These are phyloP conservation scores for Simmondsia chinensis DNA, from an alignment of 148 eudicot genomes.

Conservation along the genomic window DNA sequence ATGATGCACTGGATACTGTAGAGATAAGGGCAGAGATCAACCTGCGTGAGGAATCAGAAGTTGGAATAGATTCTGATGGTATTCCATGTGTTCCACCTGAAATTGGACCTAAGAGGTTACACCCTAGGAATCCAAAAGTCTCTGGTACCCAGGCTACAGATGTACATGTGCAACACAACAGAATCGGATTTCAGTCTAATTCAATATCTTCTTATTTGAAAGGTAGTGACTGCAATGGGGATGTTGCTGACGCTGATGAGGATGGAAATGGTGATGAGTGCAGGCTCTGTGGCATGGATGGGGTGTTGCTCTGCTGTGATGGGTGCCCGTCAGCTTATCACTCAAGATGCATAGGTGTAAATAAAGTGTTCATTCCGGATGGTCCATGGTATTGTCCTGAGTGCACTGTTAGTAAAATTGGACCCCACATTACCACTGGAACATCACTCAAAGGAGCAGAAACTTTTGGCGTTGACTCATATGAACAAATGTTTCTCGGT, in stretches of 20 bases:
- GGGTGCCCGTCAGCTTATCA: conserved; percentile 96
- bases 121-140: conserved; percentile 47
- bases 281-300: conserved; percentile 94
- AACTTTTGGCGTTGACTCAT: conserved; percentile 63
- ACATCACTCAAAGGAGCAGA: conserved; percentile 66
- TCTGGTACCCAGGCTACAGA: too few relatives aligned
- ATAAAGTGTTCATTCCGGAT: conserved; percentile 58
- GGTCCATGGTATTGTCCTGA: conserved; percentile 96
- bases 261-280: conserved; percentile 91
- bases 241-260: conserved; percentile 26
- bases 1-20: conserved; percentile 56
- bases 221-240: conserved; percentile 10
- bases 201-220: conserved; percentile 15
- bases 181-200: conserved; percentile 9
- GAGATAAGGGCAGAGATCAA: conserved; percentile 84
- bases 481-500: conserved; percentile 66
- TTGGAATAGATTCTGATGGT: conserved; percentile 52
- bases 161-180: too few relatives aligned
- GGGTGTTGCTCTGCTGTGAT: conserved; percentile 88
- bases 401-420: conserved; percentile 47
- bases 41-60: conserved; percentile 60
- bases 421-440: conserved; percentile 40
- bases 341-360: conserved; percentile 85
- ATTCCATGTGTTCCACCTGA: conserved; percentile 19
- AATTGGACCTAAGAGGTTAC: conserved; percentile 42